Evolutionary conservation across 2,329 filamentous ascomycete species (phyloP).

Genomic region (Colletotrichum godetiae): DNA sequence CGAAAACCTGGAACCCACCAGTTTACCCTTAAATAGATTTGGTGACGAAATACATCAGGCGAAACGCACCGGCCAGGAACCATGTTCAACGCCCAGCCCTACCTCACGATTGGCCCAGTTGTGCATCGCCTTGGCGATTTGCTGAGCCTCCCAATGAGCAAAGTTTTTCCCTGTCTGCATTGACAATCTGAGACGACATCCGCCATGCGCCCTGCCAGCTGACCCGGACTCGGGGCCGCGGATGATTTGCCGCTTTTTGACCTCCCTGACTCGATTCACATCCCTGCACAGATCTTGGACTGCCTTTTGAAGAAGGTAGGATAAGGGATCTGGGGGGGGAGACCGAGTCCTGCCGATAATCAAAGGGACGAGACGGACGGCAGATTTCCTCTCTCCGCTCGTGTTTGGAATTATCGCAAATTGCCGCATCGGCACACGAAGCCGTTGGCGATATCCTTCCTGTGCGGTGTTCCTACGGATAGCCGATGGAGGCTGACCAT

Average conservation of each 20-base stretch:
- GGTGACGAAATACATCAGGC: conserved; percentile 20
- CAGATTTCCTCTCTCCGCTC: not conserved
- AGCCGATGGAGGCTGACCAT: too few species aligned
- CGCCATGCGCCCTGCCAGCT: conserved; percentile 21
- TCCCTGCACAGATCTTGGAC: conserved; percentile 15
- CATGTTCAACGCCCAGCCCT: not conserved
- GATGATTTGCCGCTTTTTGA: conserved; percentile 16
- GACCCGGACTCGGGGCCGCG: not conserved
- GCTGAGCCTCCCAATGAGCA: not conserved
- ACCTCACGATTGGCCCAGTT: conserved; percentile 9
- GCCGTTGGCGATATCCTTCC: conserved; percentile 2
- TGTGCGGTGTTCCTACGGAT: not conserved
- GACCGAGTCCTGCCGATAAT: not conserved
- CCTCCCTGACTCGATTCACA: conserved; percentile 17
- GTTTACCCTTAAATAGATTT: conserved; percentile 9
- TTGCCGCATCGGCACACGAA: not conserved
- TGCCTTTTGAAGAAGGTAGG: not conserved
- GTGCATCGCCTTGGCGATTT: conserved; percentile 14
- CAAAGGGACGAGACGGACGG: not conserved
- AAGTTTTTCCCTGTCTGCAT: conserved; percentile 18
- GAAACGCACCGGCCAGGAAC: conserved; percentile 3
- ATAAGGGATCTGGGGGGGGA: not conserved
- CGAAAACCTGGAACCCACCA: conserved; percentile 14
- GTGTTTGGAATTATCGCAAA: not conserved
- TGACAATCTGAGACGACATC: conserved; percentile 21